Evolutionary conservation across 2,329 filamentous ascomycete species (phyloP).

Genomic region (Colletotrichum australisinense): DNA sequence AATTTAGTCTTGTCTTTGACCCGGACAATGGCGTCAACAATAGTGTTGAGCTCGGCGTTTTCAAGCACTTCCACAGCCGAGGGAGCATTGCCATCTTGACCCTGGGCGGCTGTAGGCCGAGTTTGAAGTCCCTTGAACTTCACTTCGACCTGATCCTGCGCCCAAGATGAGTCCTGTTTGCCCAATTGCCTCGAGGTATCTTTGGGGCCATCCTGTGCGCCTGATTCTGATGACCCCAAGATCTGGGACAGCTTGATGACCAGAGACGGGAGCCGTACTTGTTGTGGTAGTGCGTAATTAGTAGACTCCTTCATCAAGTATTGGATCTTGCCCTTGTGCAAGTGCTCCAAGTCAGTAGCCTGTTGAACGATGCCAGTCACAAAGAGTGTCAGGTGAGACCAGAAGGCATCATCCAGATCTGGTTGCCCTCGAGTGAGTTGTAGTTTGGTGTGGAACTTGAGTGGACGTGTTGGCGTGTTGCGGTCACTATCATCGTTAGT

Average conservation of each 20-base stretch:
- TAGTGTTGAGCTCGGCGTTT: conserved; percentile 18
- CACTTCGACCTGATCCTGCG: conserved; percentile 68
- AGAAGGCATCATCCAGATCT: conserved; percentile 61
- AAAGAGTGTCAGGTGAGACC: conserved; percentile 62
- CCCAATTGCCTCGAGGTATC: conserved; percentile 40
- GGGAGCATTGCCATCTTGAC: conserved; percentile 1
- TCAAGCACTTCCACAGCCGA: conserved; percentile 7
- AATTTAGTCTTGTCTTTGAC: conserved; percentile 67
- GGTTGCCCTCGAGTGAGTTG: conserved; percentile 57
- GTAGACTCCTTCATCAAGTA: conserved; percentile 47
- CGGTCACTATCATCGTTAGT: conserved; percentile 41
- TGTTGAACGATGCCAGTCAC: conserved; percentile 64
- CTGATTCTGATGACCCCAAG: neutral
- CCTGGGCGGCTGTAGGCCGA: conserved; percentile 27
- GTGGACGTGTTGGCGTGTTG: conserved; percentile 39
- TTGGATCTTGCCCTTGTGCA: conserved; percentile 58
- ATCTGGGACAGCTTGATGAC: conserved; percentile 61
- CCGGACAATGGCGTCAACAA: conserved; percentile 62
- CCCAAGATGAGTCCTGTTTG: conserved; percentile 57
- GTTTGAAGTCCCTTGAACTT: conserved; percentile 62
- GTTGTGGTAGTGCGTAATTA: conserved; percentile 53
- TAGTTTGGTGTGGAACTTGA: conserved; percentile 44
- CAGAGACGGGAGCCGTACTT: conserved; percentile 60
- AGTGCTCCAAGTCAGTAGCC: conserved; percentile 58
- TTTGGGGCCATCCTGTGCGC: neutral